A percentile compares a stretch with the other conserved stretches of the same genome.
Conservation (phyloP, 257 asterid species). For the Solanum ossicruentum region DNA sequence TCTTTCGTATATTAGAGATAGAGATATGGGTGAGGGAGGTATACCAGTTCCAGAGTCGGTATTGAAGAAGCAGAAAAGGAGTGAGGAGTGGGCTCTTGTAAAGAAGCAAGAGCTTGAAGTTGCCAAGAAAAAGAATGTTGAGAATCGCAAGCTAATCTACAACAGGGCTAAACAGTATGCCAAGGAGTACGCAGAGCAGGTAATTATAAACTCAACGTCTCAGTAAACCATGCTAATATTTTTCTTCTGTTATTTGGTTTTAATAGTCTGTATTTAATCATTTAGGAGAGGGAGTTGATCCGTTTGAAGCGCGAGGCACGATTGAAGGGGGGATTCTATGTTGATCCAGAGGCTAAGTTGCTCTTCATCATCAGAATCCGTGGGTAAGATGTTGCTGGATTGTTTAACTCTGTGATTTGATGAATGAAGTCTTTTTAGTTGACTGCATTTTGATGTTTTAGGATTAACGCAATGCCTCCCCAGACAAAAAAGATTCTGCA, state of each 20-base stretch:
- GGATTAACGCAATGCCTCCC: constrained; percentile 68
- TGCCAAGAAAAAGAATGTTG: constrained; percentile 36
- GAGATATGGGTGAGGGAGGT: constrained; percentile 7
- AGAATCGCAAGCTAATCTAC: constrained; percentile 38
- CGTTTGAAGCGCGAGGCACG: constrained; percentile 69
- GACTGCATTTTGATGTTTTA: constrained; percentile 4
- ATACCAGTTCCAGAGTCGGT: constrained; percentile 43
- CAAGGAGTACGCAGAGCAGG: constrained; percentile 44
- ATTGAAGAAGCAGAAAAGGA: constrained; percentile 66
- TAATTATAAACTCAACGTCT: not conserved
- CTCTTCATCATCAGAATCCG: constrained; percentile 57
- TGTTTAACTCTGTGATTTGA: not conserved
- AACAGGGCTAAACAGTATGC: constrained; percentile 35
- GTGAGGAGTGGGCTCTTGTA: constrained; percentile 49
- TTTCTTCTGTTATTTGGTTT: not conserved
- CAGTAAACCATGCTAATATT: not conserved
- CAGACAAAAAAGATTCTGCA: constrained; percentile 57
- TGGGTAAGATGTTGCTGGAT: constrained; percentile 28
- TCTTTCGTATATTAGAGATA: not conserved
- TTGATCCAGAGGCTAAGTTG: constrained; percentile 56
- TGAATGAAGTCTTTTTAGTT: not conserved
- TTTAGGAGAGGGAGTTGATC: constrained; percentile 44
- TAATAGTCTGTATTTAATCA: not conserved
- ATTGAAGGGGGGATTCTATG: constrained; percentile 79
- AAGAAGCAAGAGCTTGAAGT: constrained; percentile 35